Percentiles rank a stretch among this genome's conserved stretches.
These are phyloP conservation scores for Firmiana major DNA, from an alignment of 345 rosid genomes.

Conservation along the genomic window DNA sequence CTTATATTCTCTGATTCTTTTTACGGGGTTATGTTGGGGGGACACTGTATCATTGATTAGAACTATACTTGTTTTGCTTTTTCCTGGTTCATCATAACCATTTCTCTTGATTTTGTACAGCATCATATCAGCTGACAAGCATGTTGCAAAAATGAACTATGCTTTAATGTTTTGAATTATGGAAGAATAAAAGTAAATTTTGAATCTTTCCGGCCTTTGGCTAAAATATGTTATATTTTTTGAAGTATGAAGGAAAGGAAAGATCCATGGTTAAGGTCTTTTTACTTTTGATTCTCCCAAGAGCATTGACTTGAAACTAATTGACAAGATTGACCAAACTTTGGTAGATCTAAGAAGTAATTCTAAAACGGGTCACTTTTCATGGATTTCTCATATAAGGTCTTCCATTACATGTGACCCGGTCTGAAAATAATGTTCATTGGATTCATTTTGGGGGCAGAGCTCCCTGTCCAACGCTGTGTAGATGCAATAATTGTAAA, in stretches of 20 bases:
- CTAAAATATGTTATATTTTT: neutral
- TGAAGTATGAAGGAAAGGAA: neutral
- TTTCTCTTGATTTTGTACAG: slow-evolving; percentile 10
- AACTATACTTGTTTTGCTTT: slow-evolving; percentile 17
- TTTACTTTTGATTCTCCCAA: neutral
- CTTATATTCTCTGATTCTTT: slow-evolving; percentile 29
- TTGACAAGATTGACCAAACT: neutral
- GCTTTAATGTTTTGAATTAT: neutral
- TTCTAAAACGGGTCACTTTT: neutral
- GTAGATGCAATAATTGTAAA: neutral
- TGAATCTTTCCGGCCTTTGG: neutral
- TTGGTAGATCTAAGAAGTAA: neutral
- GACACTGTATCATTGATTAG: slow-evolving; percentile 21
- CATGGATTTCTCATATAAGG: neutral
- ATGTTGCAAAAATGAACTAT: neutral
- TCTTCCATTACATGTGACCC: neutral
- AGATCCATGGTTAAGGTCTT: neutral
- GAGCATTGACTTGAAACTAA: neutral
- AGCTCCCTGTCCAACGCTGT: neutral
- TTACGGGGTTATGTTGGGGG: slow-evolving; percentile 25
- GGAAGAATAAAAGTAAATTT: neutral
- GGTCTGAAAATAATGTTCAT: neutral
- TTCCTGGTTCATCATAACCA: neutral
- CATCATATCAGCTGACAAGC: slow-evolving; percentile 4
- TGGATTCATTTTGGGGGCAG: neutral